A percentile compares a stretch with the other conserved stretches of the same genome.
Conservation (phyloP, 495 filamentous ascomycete genomes). For the Parachaetomium inaequale region DNA sequence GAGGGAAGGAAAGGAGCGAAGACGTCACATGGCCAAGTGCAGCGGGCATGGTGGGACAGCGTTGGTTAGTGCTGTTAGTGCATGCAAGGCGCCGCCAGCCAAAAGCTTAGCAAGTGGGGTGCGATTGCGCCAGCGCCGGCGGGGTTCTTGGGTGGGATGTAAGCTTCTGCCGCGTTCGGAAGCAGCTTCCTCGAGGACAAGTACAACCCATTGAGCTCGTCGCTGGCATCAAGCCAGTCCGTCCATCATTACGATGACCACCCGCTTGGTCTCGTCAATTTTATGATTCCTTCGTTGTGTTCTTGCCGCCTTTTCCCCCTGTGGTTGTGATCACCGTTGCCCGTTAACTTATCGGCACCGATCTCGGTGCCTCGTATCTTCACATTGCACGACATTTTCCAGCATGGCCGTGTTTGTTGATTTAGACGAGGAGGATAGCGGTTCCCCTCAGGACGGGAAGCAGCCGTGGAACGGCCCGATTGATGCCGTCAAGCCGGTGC, state of each 20-base stretch:
- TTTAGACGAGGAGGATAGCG: slow-evolving; percentile 54
- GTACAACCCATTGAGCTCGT: not conserved
- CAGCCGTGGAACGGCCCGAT: slow-evolving; percentile 1
- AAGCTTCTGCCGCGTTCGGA: not conserved
- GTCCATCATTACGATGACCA: slow-evolving; percentile 4
- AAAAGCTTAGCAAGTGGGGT: slow-evolving; percentile 5
- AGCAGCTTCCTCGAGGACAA: not conserved
- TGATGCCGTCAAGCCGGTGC: slow-evolving; percentile 9
- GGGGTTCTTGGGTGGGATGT: slow-evolving; percentile 6
- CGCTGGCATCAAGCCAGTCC: slow-evolving; percentile 15
- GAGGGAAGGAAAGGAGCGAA: not conserved
- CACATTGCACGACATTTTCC: not conserved
- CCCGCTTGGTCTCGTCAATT: not conserved
- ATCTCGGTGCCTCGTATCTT: not conserved
- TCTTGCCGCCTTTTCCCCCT: not conserved
- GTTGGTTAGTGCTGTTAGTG: slow-evolving; percentile 1
- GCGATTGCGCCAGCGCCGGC: not conserved
- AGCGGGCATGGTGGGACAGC: not conserved
- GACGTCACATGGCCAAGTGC: slow-evolving; percentile 16
- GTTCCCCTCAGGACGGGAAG: slow-evolving; percentile 39
- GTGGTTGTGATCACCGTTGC: not conserved
- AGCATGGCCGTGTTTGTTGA: slow-evolving; percentile 64
- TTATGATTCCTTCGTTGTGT: slow-evolving; percentile 7
- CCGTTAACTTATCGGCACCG: not conserved
- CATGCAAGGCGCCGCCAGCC: not conserved